A percentile compares a stretch with the other conserved stretches of the same genome.
Evolutionary conservation across 2,329 filamentous ascomycete species (phyloP).

Genomic region (Pseudocercospora cruenta): DNA sequence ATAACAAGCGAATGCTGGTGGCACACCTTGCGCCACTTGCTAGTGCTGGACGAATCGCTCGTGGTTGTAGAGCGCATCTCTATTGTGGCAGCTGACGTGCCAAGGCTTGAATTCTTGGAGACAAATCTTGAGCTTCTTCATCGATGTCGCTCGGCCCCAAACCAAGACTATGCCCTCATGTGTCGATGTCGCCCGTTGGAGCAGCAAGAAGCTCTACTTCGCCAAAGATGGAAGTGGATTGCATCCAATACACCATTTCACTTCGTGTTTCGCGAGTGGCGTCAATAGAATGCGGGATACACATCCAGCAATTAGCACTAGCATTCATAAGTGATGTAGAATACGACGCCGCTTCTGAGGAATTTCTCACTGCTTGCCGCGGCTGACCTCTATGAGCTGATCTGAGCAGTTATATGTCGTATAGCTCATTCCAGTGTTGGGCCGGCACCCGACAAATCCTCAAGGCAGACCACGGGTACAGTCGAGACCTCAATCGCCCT

Average conservation of each 20-base stretch:
- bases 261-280: not conserved
- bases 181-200: too few species aligned
- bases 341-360: not conserved
- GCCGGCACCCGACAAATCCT: not conserved
- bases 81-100: not conserved
- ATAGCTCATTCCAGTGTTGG: not conserved
- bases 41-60: not conserved
- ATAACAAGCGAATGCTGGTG: not conserved
- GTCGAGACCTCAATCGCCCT: conserved; percentile 25
- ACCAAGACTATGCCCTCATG: not conserved
- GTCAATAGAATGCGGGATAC: not conserved
- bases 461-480: not conserved
- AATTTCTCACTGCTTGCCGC: not conserved
- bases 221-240: too few species aligned
- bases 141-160: not conserved
- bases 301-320: not conserved
- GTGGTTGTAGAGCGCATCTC: not conserved
- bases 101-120: not conserved
- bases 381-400: not conserved
- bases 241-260: too few species aligned
- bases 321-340: not conserved
- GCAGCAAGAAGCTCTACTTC: too few species aligned
- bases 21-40: not conserved
- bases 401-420: not conserved
- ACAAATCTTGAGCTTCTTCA: not conserved